Evolutionary conservation across 768 basidiomycete genomes (phyloP), one percentile per base, ranked within the genome.

Genomic region (Panaeolus papilionaceus): DNA sequence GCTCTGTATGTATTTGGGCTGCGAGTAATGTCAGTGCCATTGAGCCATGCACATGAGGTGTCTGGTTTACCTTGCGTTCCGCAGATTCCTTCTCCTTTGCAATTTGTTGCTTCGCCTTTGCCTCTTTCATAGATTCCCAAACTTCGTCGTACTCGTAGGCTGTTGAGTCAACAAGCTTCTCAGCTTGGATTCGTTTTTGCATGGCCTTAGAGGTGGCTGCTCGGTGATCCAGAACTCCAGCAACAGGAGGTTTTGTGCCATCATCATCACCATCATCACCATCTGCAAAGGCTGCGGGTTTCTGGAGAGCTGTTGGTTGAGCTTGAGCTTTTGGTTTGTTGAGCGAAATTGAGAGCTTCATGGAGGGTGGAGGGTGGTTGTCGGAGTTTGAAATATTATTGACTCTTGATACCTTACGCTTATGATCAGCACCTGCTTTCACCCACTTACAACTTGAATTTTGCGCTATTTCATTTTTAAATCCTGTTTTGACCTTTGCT

Each of bases 111-210:
- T 80, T 81, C 69, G 81, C 81, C 78, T 96, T 94, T 0, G 89
- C 92, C 70, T 92, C 88, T 79, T 99, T 96, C 91, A 99, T 98
- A 71, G 86, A 88, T 74, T 99, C 98, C 87, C 91, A 99, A 4
- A 99, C 89, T 78, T 94, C 96, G 75, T 99, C 98, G 74, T 99
- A 99, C 77, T 96, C 89, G 77, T 92, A 99, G 4, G 96, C 93
- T 0, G 90, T 91, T 49, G 86, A 75, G 72, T 99, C 97, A 3
- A 95, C 82, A 69, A 84, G 83, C 80, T 89, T 86, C 76, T 96
- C 96, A 62, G 86, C 87, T 69, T 93, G 89, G 80, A 96, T 88
- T 70, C 87, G 86, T 75, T 90, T 92, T 81, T 84, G 88, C 77
- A 83, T 81, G n/a, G 87, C 80, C 72, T 86, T 89, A 28, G 92